phyloP scores from a whole-genome alignment of 768 basidiomycete species.

The Suillus bovinus region DNA sequence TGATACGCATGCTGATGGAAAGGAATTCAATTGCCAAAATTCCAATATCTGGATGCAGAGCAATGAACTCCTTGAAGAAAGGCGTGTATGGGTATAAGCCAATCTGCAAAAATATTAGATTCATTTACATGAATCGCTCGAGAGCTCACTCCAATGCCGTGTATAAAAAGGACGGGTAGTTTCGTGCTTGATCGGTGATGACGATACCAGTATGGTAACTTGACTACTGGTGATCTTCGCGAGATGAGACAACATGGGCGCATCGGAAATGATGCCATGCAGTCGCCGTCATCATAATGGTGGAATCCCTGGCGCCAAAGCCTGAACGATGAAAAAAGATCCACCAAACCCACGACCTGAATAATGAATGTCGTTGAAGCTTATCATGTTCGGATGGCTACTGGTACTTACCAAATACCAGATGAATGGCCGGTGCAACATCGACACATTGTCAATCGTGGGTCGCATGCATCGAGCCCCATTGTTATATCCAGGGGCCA shows the following conservation, averaged over 20 bases:
- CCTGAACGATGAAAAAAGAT: constrained; percentile 42
- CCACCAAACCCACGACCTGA: constrained; percentile 56
- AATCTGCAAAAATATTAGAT: constrained; percentile 42
- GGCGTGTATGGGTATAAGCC: constrained; percentile 58
- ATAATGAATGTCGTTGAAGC: background rate
- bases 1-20: constrained; percentile 62
- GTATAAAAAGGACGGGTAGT: constrained; percentile 61
- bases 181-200: constrained; percentile 49
- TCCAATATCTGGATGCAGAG: constrained; percentile 49
- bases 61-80: constrained; percentile 49
- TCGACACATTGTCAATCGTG: constrained; percentile 57
- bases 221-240: constrained; percentile 31
- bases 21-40: constrained; percentile 62
- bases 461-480: constrained; percentile 47
- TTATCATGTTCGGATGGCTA: constrained; percentile 9
- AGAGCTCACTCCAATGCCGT: constrained; percentile 61
- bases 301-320: constrained; percentile 49
- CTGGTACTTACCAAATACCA: constrained; percentile 68
- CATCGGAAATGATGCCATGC: constrained; percentile 51
- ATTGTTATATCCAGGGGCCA: constrained; percentile 42
- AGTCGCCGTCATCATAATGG: constrained; percentile 44
- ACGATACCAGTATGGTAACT: constrained; percentile 48
- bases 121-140: background rate
- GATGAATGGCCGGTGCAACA: constrained; percentile 56
- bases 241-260: constrained; percentile 50